Base-by-base conservation (phyloP, 352 stramenopile genomes). In the Elongisporangium senticosum region DNA sequence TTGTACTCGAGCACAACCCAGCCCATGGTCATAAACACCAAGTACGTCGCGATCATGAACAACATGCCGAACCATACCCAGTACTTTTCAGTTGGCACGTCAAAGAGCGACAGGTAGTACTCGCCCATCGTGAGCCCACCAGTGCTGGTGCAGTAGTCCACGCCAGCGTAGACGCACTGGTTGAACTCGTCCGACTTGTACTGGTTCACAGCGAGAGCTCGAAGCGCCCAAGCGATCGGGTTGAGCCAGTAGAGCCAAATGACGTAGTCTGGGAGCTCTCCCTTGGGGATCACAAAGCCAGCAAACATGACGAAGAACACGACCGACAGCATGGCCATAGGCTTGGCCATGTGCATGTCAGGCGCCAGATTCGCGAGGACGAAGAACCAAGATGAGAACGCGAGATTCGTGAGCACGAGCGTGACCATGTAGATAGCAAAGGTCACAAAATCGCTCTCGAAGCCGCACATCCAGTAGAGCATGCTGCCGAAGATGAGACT, bases 401-500 rank as follows among this genome's bases (percentile, higher is more conserved):
- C 58, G 37, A 87, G 22, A n/a, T 78, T 79, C 17, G 71, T 70
- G 23, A 81, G 47, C 52, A 87, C 58, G 0, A 84, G 51, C n/a
- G 79, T 64, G 22, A 64, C 21, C 26, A 78, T 55, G 61, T 74
- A 88, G 17, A 71, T 57, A 3, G 85, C 20, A 49, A 80, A 87
- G 5, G 65, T 39, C 47, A 52, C 48, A 33, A 53, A 58, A 5
- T 79, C 60, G 7, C 65, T 50, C 14, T 67, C 63, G 37, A 79
- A 77, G 8, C 84, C 85, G 56, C 88, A 84, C 55, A 94, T 75
- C 69, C 78, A 96, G 60, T 94, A 96, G 26, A 94, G 61, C 26
- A 96, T 64, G 8, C 70, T 86, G 11, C 82, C 86, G 64, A 96
- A 93, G 17, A 89, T 65, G 5, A 92, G 50, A 4, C 76, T 76